Conservation (phyloP, 129 eudicot species). For the Daucus carota region DH1_v3.0 NC_030389.2:37115001-37115500, state of each 20-base stretch:
- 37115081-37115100: not conserved
- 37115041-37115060: not conserved
- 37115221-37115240: conserved; percentile 31
- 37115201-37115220: conserved; percentile 18
- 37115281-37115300: conserved; percentile 25
- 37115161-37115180: not conserved
- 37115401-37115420: conserved; percentile 14
- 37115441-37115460: conserved; percentile 1
- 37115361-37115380: conserved; percentile 36
- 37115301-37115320: conserved; percentile 20
- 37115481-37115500: conserved; percentile 6
- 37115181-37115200: conserved; percentile 17
- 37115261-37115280: conserved; percentile 19
- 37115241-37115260: conserved; percentile 18
- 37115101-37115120: conserved; percentile 16
- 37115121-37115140: conserved; percentile 11
- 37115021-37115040: conserved; percentile 21
- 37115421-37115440: not conserved
- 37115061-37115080: not conserved
- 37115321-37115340: not conserved
- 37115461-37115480: conserved; percentile 18
- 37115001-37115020: conserved; percentile 12
- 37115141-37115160: conserved; percentile 16
- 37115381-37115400: conserved; percentile 14
- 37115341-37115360: conserved; percentile 21